Evolutionary conservation across 2,329 filamentous ascomycete species (phyloP).

Genomic region (Trichophyton benhamiae): DNA sequence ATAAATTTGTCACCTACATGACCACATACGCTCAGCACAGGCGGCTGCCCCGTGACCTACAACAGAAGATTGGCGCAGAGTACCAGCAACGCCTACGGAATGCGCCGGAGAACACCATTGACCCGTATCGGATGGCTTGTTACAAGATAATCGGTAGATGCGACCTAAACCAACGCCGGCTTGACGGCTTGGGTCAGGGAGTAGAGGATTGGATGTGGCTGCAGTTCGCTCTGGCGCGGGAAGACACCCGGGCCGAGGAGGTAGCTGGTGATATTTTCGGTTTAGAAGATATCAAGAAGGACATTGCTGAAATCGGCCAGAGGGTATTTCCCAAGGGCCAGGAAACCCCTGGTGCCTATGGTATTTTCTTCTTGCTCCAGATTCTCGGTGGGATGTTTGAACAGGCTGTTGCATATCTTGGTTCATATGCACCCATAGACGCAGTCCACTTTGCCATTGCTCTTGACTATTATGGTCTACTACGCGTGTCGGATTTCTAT

Average conservation of each 20-base stretch:
- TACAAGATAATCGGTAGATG: constrained; percentile 91
- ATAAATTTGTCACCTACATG: constrained; percentile 79
- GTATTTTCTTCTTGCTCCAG: constrained; percentile 88
- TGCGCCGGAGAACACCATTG: constrained; percentile 72
- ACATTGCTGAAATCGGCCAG: constrained; percentile 76
- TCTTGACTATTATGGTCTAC: constrained; percentile 74
- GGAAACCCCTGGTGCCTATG: constrained; percentile 67
- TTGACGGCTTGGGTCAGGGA: constrained; percentile 46
- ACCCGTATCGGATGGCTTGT: constrained; percentile 92
- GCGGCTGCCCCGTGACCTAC: constrained; percentile 62
- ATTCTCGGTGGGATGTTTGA: constrained; percentile 87
- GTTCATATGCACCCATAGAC: constrained; percentile 81
- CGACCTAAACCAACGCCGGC: constrained; percentile 45
- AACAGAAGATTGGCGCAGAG: constrained; percentile 79
- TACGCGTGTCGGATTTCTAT: constrained; percentile 73
- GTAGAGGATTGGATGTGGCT: constrained; percentile 58
- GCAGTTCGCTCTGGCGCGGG: constrained; percentile 51
- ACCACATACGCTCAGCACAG: constrained; percentile 71
- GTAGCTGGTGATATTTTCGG: constrained; percentile 51
- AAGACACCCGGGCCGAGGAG: constrained; percentile 50
- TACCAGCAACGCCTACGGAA: constrained; percentile 76
- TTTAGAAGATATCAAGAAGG: constrained; percentile 58
- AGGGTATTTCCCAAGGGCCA: constrained; percentile 77
- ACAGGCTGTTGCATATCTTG: constrained; percentile 80
- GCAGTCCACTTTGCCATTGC: constrained; percentile 91